Evolutionary conservation across 176 grass and related monocot species (phyloP), one percentile per base, ranked within the genome.

Genomic region (Aechmea fasciata): DNA sequence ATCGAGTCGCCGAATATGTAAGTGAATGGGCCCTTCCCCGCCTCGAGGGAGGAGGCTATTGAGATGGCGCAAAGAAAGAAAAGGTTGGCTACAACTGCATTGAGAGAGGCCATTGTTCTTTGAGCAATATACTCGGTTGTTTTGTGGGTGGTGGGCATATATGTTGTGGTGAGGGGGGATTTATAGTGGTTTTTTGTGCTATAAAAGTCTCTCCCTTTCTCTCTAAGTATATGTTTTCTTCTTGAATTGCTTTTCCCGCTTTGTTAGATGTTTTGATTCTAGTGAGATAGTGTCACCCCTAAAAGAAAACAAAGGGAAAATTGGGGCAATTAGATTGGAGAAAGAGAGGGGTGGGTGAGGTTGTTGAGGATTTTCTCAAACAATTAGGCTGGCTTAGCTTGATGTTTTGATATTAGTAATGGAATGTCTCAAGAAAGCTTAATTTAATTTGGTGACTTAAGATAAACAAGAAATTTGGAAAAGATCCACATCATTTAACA

Each of bases 1-100:
- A 99, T 87, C 13, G 89, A 99, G 77, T 99, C 94, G 11, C 94
- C 89, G 49, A 99, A 99, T 12, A 87, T 84, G 63, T 83, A 99
- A 59, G 84, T 72, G 51, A 92, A 87, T 13, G 89, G 82, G 2
- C 22, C 65, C 28, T 83, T 85, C 0, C 3, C 0, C 14, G 71
- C n/a, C 3, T 25, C 13, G 49, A 47, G 49, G 49, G 15, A 1
- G 49, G 15, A 1, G 1, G 48, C 17, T 14, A 69, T 47, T 14
- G 80, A 83, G 1, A 74, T 57, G 0, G 57, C 71, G 49, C 83
- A 74, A 41, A 78, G 8, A 52, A 75, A 50, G 68, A 41, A 55
- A 50, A 81, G 33, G 33, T 41, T n/a, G 66, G 72, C 54, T 0
- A 75, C 17, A 10, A 66, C 63, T 2, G 23, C 68, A 24, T 47